Base-by-base conservation (phyloP, 2,329 filamentous ascomycete genomes). In the Aspergillus amoenus region DNA sequence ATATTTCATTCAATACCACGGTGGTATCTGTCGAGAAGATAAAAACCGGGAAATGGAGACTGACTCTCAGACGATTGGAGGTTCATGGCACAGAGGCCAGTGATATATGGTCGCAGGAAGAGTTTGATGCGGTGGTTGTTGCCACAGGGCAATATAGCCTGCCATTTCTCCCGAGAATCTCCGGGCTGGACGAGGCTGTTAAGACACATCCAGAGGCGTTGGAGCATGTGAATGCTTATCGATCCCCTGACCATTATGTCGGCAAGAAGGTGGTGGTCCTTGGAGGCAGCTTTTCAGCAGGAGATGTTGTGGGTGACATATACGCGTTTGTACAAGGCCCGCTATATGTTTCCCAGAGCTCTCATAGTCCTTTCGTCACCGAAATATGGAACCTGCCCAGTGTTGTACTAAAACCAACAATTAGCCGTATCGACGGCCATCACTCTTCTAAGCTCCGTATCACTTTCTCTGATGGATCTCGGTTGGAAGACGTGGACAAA, bases 81-180 rank as follows among this genome's bases (percentile, higher is more conserved):
- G 27, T 54, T 49, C 2, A 58, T 46, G 8, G 56, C 58, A 22
- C 42, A 37, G 2, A 43, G 41, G 24, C 49, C 45, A n/a, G 56
- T 12, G 68, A 74, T 47, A 65, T 67, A 59, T 76, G 73, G 74
- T 75, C 72, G 76, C 62, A 70, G 40, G 71, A 79, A 56, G 61
- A 57, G 0, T 78, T 78, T 22, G 76, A 79, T 59, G 76, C 75
- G 0, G 52, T 79, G 1, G 66, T 79, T 12, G 72, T 78, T 37
- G 76, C 77, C 0, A 73, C 67, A 0, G 77, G 77, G 0, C 76
- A 79, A 57, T 79, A 76, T 58, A 70, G 68, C 30, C 64, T 78
- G 3, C 76, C 76, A 0, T 72, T 65, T 52, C 62, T 79, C 4
- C 76, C 76, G 0, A 56, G 66, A 0, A 71, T 79, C 8, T 54